Conservation (phyloP, 139 green algal species). For the Gonium pectorale region DNA sequence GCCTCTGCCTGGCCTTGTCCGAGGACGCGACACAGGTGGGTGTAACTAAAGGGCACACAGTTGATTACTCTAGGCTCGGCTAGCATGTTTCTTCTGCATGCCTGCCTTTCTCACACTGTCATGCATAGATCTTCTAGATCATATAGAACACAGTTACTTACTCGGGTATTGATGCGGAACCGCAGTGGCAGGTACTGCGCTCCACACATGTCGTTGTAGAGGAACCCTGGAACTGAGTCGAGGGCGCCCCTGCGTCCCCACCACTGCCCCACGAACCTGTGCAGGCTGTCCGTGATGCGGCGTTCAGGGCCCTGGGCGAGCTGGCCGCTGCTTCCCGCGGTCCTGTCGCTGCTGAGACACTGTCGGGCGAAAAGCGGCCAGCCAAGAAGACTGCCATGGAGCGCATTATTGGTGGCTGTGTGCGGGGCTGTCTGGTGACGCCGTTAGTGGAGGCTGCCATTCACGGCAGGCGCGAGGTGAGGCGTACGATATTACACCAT, state of each 20-base stretch:
- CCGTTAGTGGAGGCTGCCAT: constrained; percentile 76
- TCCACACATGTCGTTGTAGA: too few relatives aligned
- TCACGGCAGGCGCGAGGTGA: constrained; percentile 24
- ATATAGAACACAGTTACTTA: too few relatives aligned
- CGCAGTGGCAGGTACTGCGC: too few relatives aligned
- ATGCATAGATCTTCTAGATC: too few relatives aligned
- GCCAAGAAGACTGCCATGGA: constrained; percentile 67
- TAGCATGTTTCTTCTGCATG: too few relatives aligned
- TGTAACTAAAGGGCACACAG: too few relatives aligned
- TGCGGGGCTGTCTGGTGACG: constrained; percentile 59
- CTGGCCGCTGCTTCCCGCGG: constrained; percentile 60
- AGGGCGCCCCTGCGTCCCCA: too few relatives aligned
- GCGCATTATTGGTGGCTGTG: constrained; percentile 46
- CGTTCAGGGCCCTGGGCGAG: constrained; percentile 69
- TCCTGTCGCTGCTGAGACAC: constrained; percentile 13
- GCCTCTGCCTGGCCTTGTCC: constrained; percentile 38
- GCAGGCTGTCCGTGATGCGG: constrained; percentile 65
- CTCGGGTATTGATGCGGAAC: too few relatives aligned
- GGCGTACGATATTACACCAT: background rate
- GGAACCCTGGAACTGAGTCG: too few relatives aligned
- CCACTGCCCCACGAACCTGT: too few relatives aligned
- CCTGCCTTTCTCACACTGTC: too few relatives aligned
- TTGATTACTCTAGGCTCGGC: too few relatives aligned
- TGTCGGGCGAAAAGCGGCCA: constrained; percentile 66
- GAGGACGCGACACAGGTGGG: constrained; percentile 40